Percentiles rank a stretch among this genome's conserved stretches.
Evolutionary conservation across 768 basidiomycete genomes (phyloP).

Genomic region (Rhizopogon vesiculosus): DNA sequence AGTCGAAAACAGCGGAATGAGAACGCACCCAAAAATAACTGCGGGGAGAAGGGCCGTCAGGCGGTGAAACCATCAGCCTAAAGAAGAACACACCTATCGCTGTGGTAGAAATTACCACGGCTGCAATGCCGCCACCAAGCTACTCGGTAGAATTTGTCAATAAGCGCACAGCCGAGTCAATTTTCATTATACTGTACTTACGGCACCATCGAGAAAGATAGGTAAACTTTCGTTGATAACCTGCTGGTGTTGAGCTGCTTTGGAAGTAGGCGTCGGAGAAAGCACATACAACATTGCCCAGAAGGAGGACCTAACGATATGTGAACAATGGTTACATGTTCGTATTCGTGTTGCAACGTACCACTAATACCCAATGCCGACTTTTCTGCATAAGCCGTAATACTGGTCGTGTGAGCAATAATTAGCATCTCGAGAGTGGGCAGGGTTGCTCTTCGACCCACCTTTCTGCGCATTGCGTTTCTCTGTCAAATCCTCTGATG

Average conservation of each 20-base stretch:
- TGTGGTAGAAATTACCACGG: slow-evolving; percentile 73
- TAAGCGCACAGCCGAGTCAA: slow-evolving; percentile 1
- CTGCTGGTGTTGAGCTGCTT: slow-evolving; percentile 30
- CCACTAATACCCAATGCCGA: slow-evolving; percentile 93
- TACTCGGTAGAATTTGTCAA: slow-evolving; percentile 9
- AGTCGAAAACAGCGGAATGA: too few relatives aligned
- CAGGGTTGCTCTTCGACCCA: slow-evolving; percentile 15
- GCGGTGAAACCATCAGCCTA: not conserved
- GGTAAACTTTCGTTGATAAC: slow-evolving; percentile 81
- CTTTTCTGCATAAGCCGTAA: slow-evolving; percentile 55
- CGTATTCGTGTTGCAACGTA: slow-evolving; percentile 24
- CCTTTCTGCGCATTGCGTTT: slow-evolving; percentile 68
- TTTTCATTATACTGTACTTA: slow-evolving; percentile 13
- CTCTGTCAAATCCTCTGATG: slow-evolving; percentile 72
- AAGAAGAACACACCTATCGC: slow-evolving; percentile 35
- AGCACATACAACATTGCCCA: slow-evolving; percentile 76
- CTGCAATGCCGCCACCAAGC: slow-evolving; percentile 69
- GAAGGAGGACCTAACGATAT: slow-evolving; percentile 63
- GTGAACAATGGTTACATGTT: slow-evolving; percentile 2
- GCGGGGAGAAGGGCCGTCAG: not conserved
- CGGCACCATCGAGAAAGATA: slow-evolving; percentile 75
- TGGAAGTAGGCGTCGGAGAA: not conserved
- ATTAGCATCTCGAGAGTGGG: not conserved
- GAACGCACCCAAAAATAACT: slow-evolving; percentile 80
- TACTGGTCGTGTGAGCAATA: slow-evolving; percentile 29